Percentiles rank a stretch among this genome's conserved stretches.
Conservation (phyloP, 2,329 filamentous ascomycete species). For the Xylariales sp. region DNA sequence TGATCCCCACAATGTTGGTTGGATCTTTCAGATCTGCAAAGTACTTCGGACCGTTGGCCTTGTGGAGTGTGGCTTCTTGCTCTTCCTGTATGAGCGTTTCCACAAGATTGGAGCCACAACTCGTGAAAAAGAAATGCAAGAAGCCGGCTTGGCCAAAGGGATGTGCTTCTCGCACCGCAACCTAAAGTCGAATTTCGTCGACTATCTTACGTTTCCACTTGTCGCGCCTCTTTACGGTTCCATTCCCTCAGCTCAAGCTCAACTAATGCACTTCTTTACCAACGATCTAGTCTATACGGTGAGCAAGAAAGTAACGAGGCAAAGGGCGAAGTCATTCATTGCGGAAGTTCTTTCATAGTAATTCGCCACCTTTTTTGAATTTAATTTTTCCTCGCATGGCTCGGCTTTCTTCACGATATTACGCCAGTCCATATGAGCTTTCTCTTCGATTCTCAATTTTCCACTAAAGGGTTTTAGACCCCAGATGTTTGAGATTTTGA, state of each 20-base stretch:
- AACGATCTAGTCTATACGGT: slow-evolving; percentile 76
- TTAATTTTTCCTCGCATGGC: slow-evolving; percentile 38
- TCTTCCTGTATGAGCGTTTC: slow-evolving; percentile 75
- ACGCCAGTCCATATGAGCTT: slow-evolving; percentile 34
- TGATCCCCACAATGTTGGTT: slow-evolving; percentile 65
- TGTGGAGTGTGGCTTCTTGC: slow-evolving; percentile 70
- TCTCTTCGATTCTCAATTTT: slow-evolving; percentile 48
- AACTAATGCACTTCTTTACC: slow-evolving; percentile 77
- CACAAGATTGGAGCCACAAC: slow-evolving; percentile 70
- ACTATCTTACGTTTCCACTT: slow-evolving; percentile 74
- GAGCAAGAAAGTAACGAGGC: slow-evolving; percentile 73
- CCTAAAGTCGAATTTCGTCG: slow-evolving; percentile 66
- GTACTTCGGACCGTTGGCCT: slow-evolving; percentile 71
- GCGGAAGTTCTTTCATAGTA: slow-evolving; percentile 59
- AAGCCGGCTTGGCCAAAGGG: slow-evolving; percentile 71
- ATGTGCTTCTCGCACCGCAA: slow-evolving; percentile 73
- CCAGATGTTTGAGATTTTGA: slow-evolving; percentile 49
- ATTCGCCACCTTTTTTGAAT: slow-evolving; percentile 31
- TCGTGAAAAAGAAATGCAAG: slow-evolving; percentile 74
- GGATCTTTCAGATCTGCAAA: slow-evolving; percentile 71
- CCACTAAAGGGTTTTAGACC: slow-evolving; percentile 47
- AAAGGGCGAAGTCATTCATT: slow-evolving; percentile 59
- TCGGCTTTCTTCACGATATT: slow-evolving; percentile 28
- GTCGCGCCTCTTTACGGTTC: slow-evolving; percentile 76
- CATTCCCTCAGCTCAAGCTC: slow-evolving; percentile 74